Conservation (phyloP, 345 rosid species). For the Populus ilicifolia region DNA sequence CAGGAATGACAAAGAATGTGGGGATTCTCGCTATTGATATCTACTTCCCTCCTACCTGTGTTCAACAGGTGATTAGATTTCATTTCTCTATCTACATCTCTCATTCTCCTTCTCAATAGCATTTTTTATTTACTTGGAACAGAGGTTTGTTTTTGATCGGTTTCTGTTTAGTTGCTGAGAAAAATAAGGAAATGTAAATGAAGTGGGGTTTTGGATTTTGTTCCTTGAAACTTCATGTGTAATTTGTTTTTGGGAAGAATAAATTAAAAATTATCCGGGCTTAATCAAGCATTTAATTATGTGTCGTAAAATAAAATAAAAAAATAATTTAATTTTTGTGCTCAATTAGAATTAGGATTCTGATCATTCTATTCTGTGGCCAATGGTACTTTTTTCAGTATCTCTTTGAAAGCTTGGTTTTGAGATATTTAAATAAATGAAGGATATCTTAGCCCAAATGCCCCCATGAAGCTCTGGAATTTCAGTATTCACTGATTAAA, state of each 20-base stretch:
- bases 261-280: background rate
- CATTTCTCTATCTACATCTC: background rate
- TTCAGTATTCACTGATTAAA: background rate
- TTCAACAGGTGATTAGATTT: conserved; percentile 65
- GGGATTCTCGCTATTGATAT: conserved; percentile 94
- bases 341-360: background rate
- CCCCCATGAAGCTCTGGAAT: background rate
- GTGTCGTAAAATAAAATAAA: no score
- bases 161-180: conserved; percentile 11
- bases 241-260: background rate
- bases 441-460: background rate
- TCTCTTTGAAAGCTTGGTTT: background rate
- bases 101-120: background rate
- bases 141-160: background rate
- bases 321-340: no score
- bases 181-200: conserved; percentile 1
- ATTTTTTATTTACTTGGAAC: conserved; percentile 2
- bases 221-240: background rate
- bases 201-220: background rate
- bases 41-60: conserved; percentile 94
- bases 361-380: background rate
- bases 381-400: background rate
- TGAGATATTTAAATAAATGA: background rate
- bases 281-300: background rate
- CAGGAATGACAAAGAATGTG: conserved; percentile 84